Conservation (phyloP, 108 stramenopile species). For the Schizochytrium sp. region DNA sequence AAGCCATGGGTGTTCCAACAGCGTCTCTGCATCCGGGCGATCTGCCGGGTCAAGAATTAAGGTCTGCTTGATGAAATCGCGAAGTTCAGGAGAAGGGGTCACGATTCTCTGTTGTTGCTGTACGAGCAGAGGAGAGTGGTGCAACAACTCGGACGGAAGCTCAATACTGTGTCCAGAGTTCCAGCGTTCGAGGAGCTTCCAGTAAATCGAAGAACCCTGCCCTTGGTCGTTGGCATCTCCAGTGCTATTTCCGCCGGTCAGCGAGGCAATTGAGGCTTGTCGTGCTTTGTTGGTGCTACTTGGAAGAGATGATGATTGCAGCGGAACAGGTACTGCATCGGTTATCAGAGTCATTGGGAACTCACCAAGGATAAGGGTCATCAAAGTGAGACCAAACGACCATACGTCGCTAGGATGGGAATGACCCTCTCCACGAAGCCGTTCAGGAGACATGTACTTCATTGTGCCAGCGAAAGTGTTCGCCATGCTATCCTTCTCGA, state of each 20-base stretch:
- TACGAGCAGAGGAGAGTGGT: constrained; percentile 1
- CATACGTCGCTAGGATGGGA: constrained; percentile 74
- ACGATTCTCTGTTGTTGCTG: neutral
- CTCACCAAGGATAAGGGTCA: constrained; percentile 75
- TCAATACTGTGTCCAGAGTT: neutral
- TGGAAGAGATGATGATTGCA: neutral
- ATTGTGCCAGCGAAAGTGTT: constrained; percentile 79
- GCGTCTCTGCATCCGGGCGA: constrained; percentile 67
- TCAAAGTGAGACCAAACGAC: constrained; percentile 76
- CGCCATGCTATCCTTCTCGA: constrained; percentile 66
- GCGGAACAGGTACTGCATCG: neutral
- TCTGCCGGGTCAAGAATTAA: constrained; percentile 67
- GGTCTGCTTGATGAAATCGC: constrained; percentile 61
- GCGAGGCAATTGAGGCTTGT: neutral
- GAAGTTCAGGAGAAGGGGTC: constrained; percentile 1
- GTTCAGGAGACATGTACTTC: constrained; percentile 79
- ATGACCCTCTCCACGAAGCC: constrained; percentile 75
- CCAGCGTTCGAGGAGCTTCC: constrained; percentile 54
- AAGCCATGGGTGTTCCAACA: constrained; percentile 73
- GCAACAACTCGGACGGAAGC: neutral
- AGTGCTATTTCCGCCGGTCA: neutral
- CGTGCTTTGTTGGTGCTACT: neutral
- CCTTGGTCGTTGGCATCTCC: neutral
- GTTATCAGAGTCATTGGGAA: constrained; percentile 67
- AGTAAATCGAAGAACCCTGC: neutral